phyloP scores from a whole-genome alignment of 768 basidiomycete genomes.

The Leccinum incarnatum region DNA sequence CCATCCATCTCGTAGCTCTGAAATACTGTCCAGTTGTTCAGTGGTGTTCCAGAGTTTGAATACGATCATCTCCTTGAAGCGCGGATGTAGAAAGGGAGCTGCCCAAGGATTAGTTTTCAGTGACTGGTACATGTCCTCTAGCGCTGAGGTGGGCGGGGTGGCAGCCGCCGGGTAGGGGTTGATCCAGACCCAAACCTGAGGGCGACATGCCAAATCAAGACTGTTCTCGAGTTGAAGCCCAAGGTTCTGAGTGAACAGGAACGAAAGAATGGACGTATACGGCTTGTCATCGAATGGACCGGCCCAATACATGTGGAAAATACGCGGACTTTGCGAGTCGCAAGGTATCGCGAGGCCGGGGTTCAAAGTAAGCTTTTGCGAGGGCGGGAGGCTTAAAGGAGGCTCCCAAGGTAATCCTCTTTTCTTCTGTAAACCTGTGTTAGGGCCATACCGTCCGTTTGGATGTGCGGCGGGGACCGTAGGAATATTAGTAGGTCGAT shows the following conservation, averaged over 20 bases:
- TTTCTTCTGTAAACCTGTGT: conserved; percentile 57
- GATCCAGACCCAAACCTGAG: conserved; percentile 96
- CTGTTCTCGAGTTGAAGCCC: conserved; percentile 58
- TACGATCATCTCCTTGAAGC: conserved; percentile 84
- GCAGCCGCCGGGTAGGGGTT: conserved; percentile 90
- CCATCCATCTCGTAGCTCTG: conserved; percentile 90
- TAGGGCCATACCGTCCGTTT: conserved; percentile 41
- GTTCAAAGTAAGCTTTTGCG: conserved; percentile 43
- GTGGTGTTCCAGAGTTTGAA: conserved; percentile 98
- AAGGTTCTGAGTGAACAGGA: conserved; percentile 90
- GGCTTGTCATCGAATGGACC: conserved; percentile 97
- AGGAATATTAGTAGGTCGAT: conserved; percentile 13
- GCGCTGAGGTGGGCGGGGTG: conserved; percentile 74
- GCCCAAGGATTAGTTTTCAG: conserved; percentile 86
- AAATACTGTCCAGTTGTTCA: conserved; percentile 84
- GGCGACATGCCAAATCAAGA: conserved; percentile 57
- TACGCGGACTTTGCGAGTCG: conserved; percentile 70
- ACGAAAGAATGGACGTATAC: conserved; percentile 88
- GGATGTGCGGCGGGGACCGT: conserved; percentile 23
- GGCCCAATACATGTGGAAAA: conserved; percentile 98
- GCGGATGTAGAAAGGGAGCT: conserved; percentile 83
- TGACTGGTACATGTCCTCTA: conserved; percentile 78
- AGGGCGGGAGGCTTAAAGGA: conserved; percentile 45
- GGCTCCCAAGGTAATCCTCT: conserved; percentile 58
- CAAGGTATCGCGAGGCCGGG: conserved; percentile 49